Conservation (phyloP, 2,329 filamentous ascomycete species). For the Colletotrichum coccodes region DNA sequence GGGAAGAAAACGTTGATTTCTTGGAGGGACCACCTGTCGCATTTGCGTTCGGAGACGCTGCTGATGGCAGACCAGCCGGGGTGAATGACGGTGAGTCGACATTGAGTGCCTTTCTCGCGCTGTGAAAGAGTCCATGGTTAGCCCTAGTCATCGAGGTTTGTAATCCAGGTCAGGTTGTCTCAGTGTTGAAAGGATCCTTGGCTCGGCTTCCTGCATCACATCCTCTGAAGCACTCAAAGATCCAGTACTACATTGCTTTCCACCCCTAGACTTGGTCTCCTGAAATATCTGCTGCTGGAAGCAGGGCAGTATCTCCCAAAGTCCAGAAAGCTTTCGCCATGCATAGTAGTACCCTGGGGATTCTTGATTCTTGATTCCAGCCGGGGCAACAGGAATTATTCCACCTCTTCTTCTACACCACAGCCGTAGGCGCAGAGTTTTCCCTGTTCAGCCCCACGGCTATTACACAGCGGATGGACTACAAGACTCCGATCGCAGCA, state of each 20-base stretch:
- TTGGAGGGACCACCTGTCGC: conserved; percentile 59
- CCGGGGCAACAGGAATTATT: neutral
- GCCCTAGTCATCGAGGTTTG: neutral
- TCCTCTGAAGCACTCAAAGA: neutral
- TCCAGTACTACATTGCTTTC: neutral
- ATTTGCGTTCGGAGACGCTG: conserved; percentile 39
- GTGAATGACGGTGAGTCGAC: conserved; percentile 98
- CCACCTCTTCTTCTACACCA: neutral
- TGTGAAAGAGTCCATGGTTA: conserved; percentile 37
- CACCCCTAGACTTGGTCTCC: neutral
- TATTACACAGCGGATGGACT: neutral
- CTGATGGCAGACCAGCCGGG: conserved; percentile 61
- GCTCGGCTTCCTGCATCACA: neutral
- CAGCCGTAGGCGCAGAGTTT: too few species aligned
- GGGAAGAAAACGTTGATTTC: conserved; percentile 84
- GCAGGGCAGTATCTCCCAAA: neutral
- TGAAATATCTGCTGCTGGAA: neutral
- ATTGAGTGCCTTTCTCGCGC: conserved; percentile 82
- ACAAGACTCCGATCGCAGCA: neutral
- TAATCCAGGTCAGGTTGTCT: neutral
- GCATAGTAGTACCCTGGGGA: neutral
- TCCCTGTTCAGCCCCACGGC: neutral
- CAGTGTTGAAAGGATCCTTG: neutral
- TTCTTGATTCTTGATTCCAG: neutral
- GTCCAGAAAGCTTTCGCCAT: neutral